Evolutionary conservation across 148 eudicot genomes (phyloP).

Genomic region (Rhododendron simsii): DNA sequence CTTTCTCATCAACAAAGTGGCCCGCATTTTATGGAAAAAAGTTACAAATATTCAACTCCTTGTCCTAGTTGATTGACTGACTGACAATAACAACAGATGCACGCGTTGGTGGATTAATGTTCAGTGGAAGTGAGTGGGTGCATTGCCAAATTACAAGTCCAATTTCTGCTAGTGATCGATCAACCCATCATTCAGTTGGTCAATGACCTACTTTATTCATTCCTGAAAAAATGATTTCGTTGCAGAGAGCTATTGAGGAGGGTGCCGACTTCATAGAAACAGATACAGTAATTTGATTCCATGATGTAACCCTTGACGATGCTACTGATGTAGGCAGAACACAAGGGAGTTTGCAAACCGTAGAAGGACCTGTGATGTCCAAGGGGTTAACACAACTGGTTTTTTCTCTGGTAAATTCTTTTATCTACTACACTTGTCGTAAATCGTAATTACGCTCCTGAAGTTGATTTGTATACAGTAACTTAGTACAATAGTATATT

Average conservation of each 20-base stretch:
- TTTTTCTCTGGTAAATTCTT: conserved; percentile 42
- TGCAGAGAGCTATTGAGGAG: conserved; percentile 85
- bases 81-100: too few species aligned
- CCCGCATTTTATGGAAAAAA: too few species aligned
- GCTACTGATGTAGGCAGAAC: conserved; percentile 57
- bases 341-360: conserved; percentile 64
- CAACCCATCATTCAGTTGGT: too few species aligned
- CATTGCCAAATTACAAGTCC: too few species aligned
- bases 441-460: neutral
- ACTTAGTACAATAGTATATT: neutral
- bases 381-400: conserved; percentile 67
- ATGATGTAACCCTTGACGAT: conserved; percentile 62
- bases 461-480: neutral
- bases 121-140: too few species aligned
- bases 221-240: neutral
- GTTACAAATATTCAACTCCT: too few species aligned
- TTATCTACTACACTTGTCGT: neutral
- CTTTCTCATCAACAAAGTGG: too few species aligned
- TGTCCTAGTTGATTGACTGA: too few species aligned
- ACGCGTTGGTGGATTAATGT: too few species aligned
- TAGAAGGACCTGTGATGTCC: conserved; percentile 66
- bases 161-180: too few species aligned
- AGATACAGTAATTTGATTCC: conserved; percentile 56
- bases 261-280: conserved; percentile 88
- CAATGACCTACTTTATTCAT: too few species aligned